Evolutionary conservation across 169 alveolate genomes (phyloP).

Genomic region (Plasmodium reichenowi): DNA sequence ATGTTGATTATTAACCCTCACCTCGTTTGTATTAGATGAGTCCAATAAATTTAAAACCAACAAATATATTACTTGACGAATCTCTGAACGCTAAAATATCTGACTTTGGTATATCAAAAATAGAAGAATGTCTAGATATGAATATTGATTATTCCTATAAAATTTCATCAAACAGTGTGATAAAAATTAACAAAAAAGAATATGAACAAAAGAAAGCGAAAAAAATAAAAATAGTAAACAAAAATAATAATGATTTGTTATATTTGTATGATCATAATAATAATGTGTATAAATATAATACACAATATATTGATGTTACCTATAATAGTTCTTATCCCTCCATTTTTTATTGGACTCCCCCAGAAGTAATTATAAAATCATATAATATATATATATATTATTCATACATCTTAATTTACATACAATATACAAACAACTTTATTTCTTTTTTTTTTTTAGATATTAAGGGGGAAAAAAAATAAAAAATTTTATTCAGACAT

Average conservation of each 20-base stretch:
- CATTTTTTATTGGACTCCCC: constrained; percentile 63
- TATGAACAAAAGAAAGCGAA: constrained; percentile 8
- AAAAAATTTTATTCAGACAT: constrained; percentile 27
- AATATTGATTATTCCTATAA: constrained; percentile 52
- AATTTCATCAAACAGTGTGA: constrained; percentile 17
- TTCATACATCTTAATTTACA: background rate
- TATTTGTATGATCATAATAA: constrained; percentile 22
- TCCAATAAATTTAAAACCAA: constrained; percentile 66
- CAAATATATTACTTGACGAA: constrained; percentile 73
- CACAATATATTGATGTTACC: constrained; percentile 10
- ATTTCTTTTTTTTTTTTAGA: background rate
- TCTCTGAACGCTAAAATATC: constrained; percentile 69
- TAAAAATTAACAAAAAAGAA: constrained; percentile 16
- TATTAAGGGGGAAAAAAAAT: constrained; percentile 30
- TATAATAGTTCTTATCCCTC: constrained; percentile 10
- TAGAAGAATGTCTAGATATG: constrained; percentile 72
- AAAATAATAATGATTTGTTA: constrained; percentile 6
- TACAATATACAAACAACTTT: background rate
- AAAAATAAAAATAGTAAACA: constrained; percentile 22
- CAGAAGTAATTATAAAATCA: constrained; percentile 37
- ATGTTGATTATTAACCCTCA: background rate
- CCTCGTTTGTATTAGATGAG: background rate
- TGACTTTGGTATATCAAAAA: constrained; percentile 69
- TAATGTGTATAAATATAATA: constrained; percentile 20
- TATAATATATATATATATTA: background rate